Evolutionary conservation across 768 basidiomycete genomes (phyloP), one percentile per base, ranked within the genome.

Genomic region (Calocera cornea): DNA sequence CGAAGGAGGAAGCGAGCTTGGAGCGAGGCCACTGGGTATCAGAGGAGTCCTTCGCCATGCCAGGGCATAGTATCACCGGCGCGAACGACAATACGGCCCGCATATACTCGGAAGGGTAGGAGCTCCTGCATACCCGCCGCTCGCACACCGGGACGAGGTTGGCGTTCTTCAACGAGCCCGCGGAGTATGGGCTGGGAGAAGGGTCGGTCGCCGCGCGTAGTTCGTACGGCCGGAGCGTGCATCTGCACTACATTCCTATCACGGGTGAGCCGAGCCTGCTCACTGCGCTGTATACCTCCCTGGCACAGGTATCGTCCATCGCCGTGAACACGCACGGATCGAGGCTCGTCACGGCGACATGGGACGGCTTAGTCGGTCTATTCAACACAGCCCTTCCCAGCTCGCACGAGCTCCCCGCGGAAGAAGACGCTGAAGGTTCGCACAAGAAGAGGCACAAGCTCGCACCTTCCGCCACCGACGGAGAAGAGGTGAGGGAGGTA

Each of bases 21-120:
- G 87, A 90, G 1, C 90, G 93, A 69, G 88, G 97, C 65, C 93
- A 97, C 70, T 98, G 95, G 95, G 89, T 97, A 0, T 93, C 92
- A 1, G 86, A 87, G 17, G 83, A 91, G 22, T 86, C 85, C 3
- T 88, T 85, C 73, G 76, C 80, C 69, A 73, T 84, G 63, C 78
- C 79, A 68, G 83, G 83, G 87, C 80, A 84, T 68, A 86, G 92
- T 73, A 70, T 92, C 2, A 89, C 90, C 0, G 85, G 85, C 0
- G 90, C 90, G 1, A 95, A 95, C 70, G 93, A 94, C 70, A 88
- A 88, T 16, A 79, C 82, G 65, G 71, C 94, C 63, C 87, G 90
- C 63, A 75, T 85, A 0, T 93, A 92, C 73, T 84, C 90, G 73
- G 84, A 87, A 66, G 83, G 87, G 14, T 82, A 87, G 76, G 81